Evolutionary conservation across 116 monocot species (phyloP), one percentile per base, ranked within the genome.

Genomic region (Papilionanthe hybrid): DNA sequence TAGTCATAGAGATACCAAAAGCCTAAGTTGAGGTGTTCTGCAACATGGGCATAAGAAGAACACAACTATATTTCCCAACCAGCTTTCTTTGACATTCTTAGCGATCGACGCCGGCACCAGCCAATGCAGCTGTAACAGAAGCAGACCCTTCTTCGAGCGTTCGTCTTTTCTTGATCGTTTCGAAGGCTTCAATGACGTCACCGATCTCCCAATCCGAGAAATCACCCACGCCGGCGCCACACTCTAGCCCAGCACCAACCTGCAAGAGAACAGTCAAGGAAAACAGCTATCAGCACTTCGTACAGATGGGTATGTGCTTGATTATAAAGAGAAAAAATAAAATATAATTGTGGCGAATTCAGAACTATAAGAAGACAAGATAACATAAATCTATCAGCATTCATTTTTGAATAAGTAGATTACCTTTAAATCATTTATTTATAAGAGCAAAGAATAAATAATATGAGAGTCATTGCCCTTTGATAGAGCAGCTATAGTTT

Each of bases 101-200:
- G 55, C 72, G 72, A 53, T 72, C 67, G 47, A 92, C 67, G 19
- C 96, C 94, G 8, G 98, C 98, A 77, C 83, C 81, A 15, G 79
- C 86, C 78, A 98, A 88, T 67, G 91, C 98, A 55, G 89, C 90
- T 25, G 88, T 84, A 44, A 98, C 88, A 0, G 88, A 77, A 18
- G 94, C 91, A 3, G 98, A 94, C 11, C 94, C 98, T 77, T 98
- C 98, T 84, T 98, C 98, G 8, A 98, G 92, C 11, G 98, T 91
- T 22, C 98, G 86, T 67, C 86, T 85, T 86, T 94, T 94, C 85
- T 86, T 92, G 20, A 93, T 86, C 1, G 83, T 60, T 76, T 92
- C 90, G 80, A 98, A 98, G 78, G 92, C 88, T 83, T 94, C 87
- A 37, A 98, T 86, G 49, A 93, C 76, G 86, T 98, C 98, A 22